phyloP scores from a whole-genome alignment of 2,329 filamentous ascomycete species.

The Teratosphaeria zuluensis region DNA sequence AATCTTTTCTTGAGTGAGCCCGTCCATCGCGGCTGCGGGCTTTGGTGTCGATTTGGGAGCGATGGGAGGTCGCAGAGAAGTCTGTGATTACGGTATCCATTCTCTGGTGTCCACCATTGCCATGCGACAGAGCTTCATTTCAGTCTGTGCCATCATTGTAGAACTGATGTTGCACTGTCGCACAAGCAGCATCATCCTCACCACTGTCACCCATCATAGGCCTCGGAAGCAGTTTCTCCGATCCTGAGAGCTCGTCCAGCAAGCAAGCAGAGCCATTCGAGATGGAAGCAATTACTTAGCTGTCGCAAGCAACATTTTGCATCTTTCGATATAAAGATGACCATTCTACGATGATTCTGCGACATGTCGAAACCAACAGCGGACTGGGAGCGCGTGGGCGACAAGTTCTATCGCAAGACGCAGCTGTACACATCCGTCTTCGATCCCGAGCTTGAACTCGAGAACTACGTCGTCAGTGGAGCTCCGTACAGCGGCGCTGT shows the following conservation, averaged over 20 bases:
- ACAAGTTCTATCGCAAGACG: constrained; percentile 90
- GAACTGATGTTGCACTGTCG: not conserved
- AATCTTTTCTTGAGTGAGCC: constrained; percentile 41
- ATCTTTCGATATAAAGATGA: not conserved
- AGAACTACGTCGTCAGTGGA: constrained; percentile 85
- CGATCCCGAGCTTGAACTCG: constrained; percentile 84
- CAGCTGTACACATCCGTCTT: constrained; percentile 90
- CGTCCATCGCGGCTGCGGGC: constrained; percentile 8
- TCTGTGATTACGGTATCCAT: not conserved
- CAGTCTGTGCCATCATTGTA: not conserved
- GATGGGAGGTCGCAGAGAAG: not conserved
- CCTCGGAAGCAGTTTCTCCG: not conserved
- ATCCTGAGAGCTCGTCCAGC: not conserved
- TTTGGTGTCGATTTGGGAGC: not conserved
- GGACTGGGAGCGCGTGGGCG: constrained; percentile 89
- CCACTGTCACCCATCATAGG: not conserved
- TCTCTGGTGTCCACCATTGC: not conserved
- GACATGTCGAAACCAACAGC: constrained; percentile 57
- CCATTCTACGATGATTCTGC: not conserved
- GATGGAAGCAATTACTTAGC: not conserved
- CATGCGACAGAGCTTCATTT: not conserved
- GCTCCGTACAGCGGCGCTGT: constrained; percentile 90
- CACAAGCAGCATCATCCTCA: not conserved
- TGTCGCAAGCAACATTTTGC: not conserved
- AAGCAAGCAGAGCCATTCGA: not conserved